Conservation (phyloP, 2,329 filamentous ascomycete genomes). For the Penicillium frequentans region DNA sequence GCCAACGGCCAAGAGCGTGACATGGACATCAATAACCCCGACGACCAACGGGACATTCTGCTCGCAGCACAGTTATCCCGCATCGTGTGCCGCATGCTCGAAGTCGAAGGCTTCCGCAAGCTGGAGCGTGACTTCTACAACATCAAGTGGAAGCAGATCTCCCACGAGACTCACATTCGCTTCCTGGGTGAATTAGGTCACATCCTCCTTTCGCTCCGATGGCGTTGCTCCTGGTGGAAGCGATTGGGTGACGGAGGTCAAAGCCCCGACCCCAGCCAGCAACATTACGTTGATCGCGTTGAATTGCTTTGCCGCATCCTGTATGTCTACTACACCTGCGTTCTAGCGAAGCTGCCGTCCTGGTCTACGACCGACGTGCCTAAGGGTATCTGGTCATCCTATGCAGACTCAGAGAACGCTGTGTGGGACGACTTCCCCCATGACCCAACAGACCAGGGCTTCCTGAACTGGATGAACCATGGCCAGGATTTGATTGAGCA, state of each 20-base stretch:
- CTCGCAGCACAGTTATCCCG: conserved; percentile 47
- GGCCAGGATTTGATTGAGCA: conserved; percentile 42
- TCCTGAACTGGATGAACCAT: conserved; percentile 41
- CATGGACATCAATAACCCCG: conserved; percentile 40
- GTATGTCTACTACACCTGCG: conserved; percentile 49
- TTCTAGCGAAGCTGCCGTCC: conserved; percentile 42
- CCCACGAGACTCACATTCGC: conserved; percentile 42
- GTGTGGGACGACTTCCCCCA: conserved; percentile 47
- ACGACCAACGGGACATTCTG: conserved; percentile 41
- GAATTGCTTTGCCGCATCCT: conserved; percentile 44
- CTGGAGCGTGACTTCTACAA: conserved; percentile 48
- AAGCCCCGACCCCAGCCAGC: conserved; percentile 36
- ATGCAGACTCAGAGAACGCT: conserved; percentile 41
- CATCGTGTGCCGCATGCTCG: conserved; percentile 48
- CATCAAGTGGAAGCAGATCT: conserved; percentile 47
- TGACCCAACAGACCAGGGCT: conserved; percentile 40
- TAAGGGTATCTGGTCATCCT: conserved; percentile 43
- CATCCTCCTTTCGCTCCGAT: conserved; percentile 45
- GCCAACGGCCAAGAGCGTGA: conserved; percentile 31
- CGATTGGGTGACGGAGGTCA: conserved; percentile 41
- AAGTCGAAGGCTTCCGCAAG: conserved; percentile 47
- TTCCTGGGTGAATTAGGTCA: conserved; percentile 42
- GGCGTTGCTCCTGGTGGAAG: conserved; percentile 49
- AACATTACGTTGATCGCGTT: conserved; percentile 42
- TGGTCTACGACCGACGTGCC: conserved; percentile 39